Evolutionary conservation across 2,329 filamentous ascomycete genomes (phyloP), one percentile per base, ranked within the genome.

Genomic region (Fusarium oligoseptatum): DNA sequence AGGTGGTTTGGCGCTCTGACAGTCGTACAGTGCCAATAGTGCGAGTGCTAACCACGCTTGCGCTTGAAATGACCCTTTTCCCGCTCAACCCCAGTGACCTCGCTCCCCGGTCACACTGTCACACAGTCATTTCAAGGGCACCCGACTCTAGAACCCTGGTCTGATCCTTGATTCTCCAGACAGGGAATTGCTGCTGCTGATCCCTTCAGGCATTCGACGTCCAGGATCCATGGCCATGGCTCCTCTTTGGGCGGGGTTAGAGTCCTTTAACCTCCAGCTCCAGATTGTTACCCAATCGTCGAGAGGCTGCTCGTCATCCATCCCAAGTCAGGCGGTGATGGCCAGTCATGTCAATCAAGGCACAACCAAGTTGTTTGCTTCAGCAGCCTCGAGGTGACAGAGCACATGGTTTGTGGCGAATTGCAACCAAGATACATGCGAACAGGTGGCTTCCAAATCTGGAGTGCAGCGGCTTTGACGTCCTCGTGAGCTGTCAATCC

Each of bases 221-320:
- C 55, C 50, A 63, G 68, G 64, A 27, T 29, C 71, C 67, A 62
- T 74, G 57, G 39, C 37, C 50, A 27, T 75, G 66, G 63, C 50
- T 65, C 63, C 41, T 63, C 37, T 60, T 58, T 39, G 20, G 55
- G 67, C 39, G 41, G 68, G 68, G 69, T 56, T 64, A 24, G 15
- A 61, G 32, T 63, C 39, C 37, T 72, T 73, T 7, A 64, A 48
- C 64, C 48, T 45, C 61, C 36, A 67, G 52, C 55, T 45, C 61
- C 36, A 65, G 52, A 34, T 60, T 15, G 20, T 73, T 57, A 36
- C 65, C 72, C 73, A 75, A 73, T 75, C 58, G 50, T 34, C 58
- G 39, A 32, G 27, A 52, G 48, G 45, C 36, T 75, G 66, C 66
- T 73, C 48, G 72, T 74, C 72, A 75, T 73, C 57, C 60, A 64